Evolutionary conservation across 2,329 filamentous ascomycete genomes (phyloP).

Genomic region (Phoma sp.): DNA sequence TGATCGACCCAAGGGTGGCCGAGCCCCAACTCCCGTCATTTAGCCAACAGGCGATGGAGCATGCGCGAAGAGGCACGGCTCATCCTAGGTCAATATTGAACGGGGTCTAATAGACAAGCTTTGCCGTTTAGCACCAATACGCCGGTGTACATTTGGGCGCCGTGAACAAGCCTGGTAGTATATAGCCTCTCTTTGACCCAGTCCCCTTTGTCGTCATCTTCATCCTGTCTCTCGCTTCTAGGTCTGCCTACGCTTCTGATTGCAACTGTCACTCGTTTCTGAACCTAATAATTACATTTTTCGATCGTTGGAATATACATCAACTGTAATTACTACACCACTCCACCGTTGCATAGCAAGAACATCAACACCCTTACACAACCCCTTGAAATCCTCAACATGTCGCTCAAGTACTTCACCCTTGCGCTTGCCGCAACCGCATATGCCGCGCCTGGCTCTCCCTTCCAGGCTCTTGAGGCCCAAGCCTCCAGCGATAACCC

Average conservation of each 20-base stretch:
- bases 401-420: conserved; percentile 34
- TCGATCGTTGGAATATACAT: conserved; percentile 15
- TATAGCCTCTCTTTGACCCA: conserved; percentile 16
- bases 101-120: conserved; percentile 15
- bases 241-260: conserved; percentile 2
- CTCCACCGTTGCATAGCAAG: conserved; percentile 12
- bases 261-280: conserved; percentile 18
- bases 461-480: conserved; percentile 25
- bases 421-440: conserved; percentile 34
- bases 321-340: conserved; percentile 10
- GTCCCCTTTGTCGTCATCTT: conserved; percentile 1
- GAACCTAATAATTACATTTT: conserved; percentile 5
- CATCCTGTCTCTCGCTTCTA: conserved; percentile 12
- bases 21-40: conserved; percentile 15
- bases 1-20: conserved; percentile 17
- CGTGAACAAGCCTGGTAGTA: conserved; percentile 6
- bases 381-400: conserved; percentile 9
- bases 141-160: conserved; percentile 11
- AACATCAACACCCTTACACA: neutral
- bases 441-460: conserved; percentile 23
- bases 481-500: conserved; percentile 34
- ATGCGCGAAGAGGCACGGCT: conserved; percentile 15
- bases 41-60: conserved; percentile 16
- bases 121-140: conserved; percentile 12
- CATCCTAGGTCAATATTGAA: conserved; percentile 16